Percentiles rank a stretch among this genome's conserved stretches.
These are phyloP conservation scores for Beauveria brongniartii DNA, from an alignment of 2,329 filamentous ascomycete genomes.

Conservation along the genomic window DNA sequence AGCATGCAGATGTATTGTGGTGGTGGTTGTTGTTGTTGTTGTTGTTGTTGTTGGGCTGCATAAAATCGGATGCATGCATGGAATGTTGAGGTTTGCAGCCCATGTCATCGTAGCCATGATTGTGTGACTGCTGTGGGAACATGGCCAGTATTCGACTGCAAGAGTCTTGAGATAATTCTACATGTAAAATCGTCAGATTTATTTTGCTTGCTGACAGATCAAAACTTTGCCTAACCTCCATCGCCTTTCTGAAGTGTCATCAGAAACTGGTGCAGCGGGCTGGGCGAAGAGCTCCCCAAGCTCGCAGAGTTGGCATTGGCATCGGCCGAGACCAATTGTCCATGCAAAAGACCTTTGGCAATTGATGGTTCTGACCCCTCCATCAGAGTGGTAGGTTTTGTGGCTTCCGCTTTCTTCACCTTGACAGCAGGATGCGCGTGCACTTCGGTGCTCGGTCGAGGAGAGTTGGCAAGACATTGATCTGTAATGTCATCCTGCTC, in stretches of 20 bases:
- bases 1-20: neutral
- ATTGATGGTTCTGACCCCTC: neutral
- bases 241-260: neutral
- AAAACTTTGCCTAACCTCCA: neutral
- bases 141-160: conserved; percentile 1
- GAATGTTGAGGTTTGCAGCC: neutral
- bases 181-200: neutral
- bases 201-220: neutral
- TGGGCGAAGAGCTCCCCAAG: neutral
- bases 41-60: neutral
- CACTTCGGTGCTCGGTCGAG: neutral
- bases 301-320: neutral
- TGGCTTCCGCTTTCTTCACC: neutral
- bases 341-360: neutral
- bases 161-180: neutral
- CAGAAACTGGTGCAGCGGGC: neutral
- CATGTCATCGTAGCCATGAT: neutral
- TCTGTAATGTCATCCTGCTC: neutral
- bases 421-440: neutral
- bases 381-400: neutral
- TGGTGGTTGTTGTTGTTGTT: no score
- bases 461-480: neutral
- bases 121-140: neutral
- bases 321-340: neutral
- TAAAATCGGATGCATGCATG: neutral